A percentile compares a stretch with the other conserved stretches of the same genome.
Conservation (phyloP, 225 moss, liverwort and hornwort species). For the Asterella californica region DNA sequence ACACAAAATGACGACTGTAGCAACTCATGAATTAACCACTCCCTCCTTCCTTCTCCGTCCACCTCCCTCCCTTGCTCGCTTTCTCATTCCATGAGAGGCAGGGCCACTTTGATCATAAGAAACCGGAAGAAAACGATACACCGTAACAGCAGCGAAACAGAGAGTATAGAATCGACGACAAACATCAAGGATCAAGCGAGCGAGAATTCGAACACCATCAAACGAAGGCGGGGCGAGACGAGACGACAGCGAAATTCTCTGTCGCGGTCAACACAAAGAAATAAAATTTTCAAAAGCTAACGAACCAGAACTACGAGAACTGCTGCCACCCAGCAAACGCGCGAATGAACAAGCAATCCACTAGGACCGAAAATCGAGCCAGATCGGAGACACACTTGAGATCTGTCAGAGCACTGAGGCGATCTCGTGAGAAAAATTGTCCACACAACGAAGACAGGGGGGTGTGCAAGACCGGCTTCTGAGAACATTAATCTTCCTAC, state of each 20-base stretch:
- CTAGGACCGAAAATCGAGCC: neutral
- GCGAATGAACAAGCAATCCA: neutral
- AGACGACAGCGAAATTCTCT: neutral
- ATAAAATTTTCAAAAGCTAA: neutral
- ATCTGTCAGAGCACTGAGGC: neutral
- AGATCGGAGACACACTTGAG: neutral
- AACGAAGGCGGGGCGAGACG: neutral
- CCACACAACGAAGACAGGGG: neutral
- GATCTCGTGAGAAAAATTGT: neutral
- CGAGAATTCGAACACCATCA: too few species aligned
- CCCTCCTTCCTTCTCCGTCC: neutral
- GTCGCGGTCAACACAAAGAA: neutral
- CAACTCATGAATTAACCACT: conserved; percentile 5
- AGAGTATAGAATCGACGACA: conserved; percentile 22
- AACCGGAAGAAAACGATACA: conserved; percentile 22
- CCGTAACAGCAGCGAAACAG: conserved; percentile 18
- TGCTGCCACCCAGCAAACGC: neutral
- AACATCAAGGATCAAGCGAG: conserved; percentile 15
- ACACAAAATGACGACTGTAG: neutral
- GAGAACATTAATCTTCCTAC: too few species aligned
- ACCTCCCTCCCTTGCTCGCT: neutral
- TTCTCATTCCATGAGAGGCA: conserved; percentile 10
- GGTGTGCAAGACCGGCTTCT: neutral
- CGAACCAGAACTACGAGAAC: neutral
- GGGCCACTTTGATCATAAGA: conserved; percentile 3